Conservation (phyloP, 805 yeast species). For the Saccharomyces mikatae region DNA sequence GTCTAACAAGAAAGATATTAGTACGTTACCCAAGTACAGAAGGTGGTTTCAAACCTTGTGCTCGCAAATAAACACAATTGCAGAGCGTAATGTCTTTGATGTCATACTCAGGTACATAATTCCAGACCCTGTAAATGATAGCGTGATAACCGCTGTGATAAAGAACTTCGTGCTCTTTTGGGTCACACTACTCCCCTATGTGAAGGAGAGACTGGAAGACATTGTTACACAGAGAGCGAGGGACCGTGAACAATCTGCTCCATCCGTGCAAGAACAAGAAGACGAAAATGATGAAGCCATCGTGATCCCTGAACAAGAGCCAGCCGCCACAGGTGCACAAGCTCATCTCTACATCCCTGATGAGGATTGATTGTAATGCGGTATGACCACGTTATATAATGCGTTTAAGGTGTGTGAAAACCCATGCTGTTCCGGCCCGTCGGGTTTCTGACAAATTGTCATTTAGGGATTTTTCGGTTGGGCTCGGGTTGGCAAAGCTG, state of each 20-base stretch:
- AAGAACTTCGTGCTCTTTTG: conserved; percentile 20
- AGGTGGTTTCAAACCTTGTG: conserved; percentile 1
- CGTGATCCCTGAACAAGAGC: neutral
- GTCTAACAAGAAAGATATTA: conserved; percentile 3
- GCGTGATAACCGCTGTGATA: conserved; percentile 9
- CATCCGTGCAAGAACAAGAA: conserved; percentile 1
- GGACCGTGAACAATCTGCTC: neutral
- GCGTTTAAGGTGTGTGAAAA: neutral
- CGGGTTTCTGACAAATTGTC: neutral
- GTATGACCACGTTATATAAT: neutral
- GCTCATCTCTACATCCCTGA: neutral
- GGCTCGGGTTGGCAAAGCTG: neutral
- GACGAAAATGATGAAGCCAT: conserved; percentile 1
- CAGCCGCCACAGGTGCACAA: conserved; percentile 2
- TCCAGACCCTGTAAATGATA: conserved; percentile 17
- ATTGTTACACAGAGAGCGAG: conserved; percentile 9
- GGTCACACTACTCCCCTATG: conserved; percentile 17
- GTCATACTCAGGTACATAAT: conserved; percentile 13
- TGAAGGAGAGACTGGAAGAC: conserved; percentile 10
- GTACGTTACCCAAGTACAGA: conserved; percentile 8
- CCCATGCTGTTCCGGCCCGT: neutral
- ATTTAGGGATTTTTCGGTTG: neutral
- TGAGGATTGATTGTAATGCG: neutral
- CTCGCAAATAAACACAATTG: conserved; percentile 1
- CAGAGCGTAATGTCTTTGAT: conserved; percentile 4